Evolutionary conservation across 495 filamentous ascomycete genomes (phyloP).

Genomic region (Penicillium maclennaniae): DNA sequence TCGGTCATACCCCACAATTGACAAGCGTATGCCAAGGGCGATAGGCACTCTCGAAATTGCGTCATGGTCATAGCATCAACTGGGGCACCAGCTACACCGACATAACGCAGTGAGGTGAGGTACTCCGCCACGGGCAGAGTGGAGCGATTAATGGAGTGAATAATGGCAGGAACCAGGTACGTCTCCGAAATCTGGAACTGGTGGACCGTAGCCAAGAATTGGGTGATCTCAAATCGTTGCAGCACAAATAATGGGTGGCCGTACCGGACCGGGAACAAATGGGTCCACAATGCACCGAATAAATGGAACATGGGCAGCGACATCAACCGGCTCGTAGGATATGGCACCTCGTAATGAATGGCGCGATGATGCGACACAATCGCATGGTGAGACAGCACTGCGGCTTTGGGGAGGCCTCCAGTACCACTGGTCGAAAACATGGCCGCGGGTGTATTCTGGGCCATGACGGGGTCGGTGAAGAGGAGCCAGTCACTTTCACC

Average conservation of each 20-base stretch:
- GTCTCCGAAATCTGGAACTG: conserved; percentile 58
- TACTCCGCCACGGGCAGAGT: conserved; percentile 40
- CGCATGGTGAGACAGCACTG: conserved; percentile 49
- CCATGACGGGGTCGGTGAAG: conserved; percentile 43
- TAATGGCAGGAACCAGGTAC: conserved; percentile 59
- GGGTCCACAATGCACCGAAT: conserved; percentile 51
- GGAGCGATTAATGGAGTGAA: conserved; percentile 48
- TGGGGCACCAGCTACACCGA: conserved; percentile 48
- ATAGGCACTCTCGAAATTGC: conserved; percentile 37
- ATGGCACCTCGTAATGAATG: conserved; percentile 45
- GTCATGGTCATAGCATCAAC: conserved; percentile 41
- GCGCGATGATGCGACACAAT: conserved; percentile 51
- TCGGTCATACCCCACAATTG: conserved; percentile 46
- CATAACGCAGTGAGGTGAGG: conserved; percentile 46
- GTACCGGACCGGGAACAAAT: conserved; percentile 52
- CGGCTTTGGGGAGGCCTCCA: conserved; percentile 57
- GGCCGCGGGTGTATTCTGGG: conserved; percentile 48
- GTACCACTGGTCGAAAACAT: conserved; percentile 56
- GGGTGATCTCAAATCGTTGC: conserved; percentile 54
- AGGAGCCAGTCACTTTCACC: conserved; percentile 52
- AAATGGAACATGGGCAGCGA: conserved; percentile 66
- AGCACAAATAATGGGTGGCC: conserved; percentile 57
- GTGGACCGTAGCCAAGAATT: conserved; percentile 52
- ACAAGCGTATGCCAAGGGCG: conserved; percentile 33
- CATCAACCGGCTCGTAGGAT: conserved; percentile 48